Evolutionary conservation across 805 yeast genomes (phyloP), one percentile per base, ranked within the genome.

Genomic region (Isabelozyma pseudorhagii): DNA sequence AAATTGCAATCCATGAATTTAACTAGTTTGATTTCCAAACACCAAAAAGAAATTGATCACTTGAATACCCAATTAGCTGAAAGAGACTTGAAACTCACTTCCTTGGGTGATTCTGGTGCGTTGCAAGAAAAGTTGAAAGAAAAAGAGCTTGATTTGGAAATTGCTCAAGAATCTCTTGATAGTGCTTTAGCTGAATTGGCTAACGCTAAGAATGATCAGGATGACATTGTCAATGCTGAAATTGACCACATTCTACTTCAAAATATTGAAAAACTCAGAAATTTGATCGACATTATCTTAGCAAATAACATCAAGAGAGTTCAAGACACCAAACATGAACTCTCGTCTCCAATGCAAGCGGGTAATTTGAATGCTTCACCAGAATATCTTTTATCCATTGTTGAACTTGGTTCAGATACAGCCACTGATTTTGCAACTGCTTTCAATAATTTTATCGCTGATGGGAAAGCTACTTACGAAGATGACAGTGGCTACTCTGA

Each of bases 381-480:
- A 2, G 84, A 80, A 54, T 85, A 81, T 57, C 66, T 86, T 18
- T 70, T 84, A 36, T 84, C 93, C 0, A 71, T 88, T 40, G 72
- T 85, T 53, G 97, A 91, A 61, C 79, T 84, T 54, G 78, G 86
- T 15, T 80, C 89, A 0, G 80, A 83, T 39, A 71, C 80, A 13
- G 90, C 92, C 0, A 88, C 92, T 5, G 92, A 86, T 39, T 89
- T 91, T 66, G 87, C 96, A 5, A 80, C 84, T 25, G 81, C 85
- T 6, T 89, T 89, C 73, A 88, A 85, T 62, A 78, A 81, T 46
- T 85, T 81, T 59, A 72, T 89, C 46, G 91, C 87, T 5, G 96
- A 88, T 61, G 96, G 93, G 5, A 82, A 81, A 46, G 74, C 77
- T 46, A 55, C 66, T 7, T 66, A 68, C 39, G 61, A 64, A 29